A percentile compares a stretch with the other conserved stretches of the same genome.
Evolutionary conservation across 352 stramenopile genomes (phyloP).

Genomic region (Globisporangium cylindrosporum): DNA sequence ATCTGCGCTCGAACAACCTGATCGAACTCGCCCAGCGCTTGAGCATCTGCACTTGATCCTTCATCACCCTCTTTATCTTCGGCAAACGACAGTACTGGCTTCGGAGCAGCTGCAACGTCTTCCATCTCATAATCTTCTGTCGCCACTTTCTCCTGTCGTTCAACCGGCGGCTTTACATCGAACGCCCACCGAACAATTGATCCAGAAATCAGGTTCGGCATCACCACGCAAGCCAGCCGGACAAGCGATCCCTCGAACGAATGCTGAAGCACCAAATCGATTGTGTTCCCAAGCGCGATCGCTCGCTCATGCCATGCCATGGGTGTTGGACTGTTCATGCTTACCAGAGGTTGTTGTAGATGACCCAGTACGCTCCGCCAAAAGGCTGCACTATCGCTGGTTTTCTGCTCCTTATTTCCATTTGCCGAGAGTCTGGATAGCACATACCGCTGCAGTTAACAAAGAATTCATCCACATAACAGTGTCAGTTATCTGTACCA

Average conservation of each 20-base stretch:
- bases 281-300: constrained; percentile 30
- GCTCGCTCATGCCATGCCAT: constrained; percentile 34
- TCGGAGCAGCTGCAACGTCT: constrained; percentile 17
- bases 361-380: constrained; percentile 18
- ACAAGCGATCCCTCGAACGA: constrained; percentile 29
- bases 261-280: constrained; percentile 30
- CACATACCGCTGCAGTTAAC: constrained; percentile 7
- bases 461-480: not conserved
- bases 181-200: constrained; percentile 41
- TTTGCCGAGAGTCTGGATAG: constrained; percentile 2
- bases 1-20: constrained; percentile 16
- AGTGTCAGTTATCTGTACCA: not conserved
- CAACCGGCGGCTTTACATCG: constrained; percentile 22
- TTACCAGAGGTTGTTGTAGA: constrained; percentile 6
- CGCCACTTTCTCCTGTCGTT: constrained; percentile 10
- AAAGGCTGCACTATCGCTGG: constrained; percentile 1
- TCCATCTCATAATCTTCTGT: constrained; percentile 33
- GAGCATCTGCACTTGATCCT: not conserved
- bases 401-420: not conserved
- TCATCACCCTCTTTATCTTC: not conserved
- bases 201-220: constrained; percentile 26
- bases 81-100: not conserved
- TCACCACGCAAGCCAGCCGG: constrained; percentile 14
- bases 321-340: not conserved
- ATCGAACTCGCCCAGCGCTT: constrained; percentile 4